Conservation (phyloP, 306 rosid species). For the Rosa lucieae region DNA sequence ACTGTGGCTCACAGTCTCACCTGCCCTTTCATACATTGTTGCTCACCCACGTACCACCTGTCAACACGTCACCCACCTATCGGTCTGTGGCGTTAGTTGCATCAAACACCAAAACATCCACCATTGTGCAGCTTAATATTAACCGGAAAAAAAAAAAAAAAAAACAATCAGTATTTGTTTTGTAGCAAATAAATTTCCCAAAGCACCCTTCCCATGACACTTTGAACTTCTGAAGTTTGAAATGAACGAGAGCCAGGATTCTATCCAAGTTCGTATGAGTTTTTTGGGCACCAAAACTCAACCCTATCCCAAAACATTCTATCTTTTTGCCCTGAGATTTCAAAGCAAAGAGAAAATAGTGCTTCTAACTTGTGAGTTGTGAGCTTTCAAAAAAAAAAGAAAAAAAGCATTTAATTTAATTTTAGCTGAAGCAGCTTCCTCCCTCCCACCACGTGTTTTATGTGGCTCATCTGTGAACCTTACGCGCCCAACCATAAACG, state of each 20-base stretch:
- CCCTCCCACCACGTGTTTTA: conserved; percentile 12
- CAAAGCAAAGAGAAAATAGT: neutral
- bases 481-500: neutral
- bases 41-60: neutral
- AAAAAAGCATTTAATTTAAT: neutral
- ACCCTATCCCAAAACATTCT: neutral
- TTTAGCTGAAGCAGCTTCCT: neutral
- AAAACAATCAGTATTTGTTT: neutral
- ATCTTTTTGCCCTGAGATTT: neutral
- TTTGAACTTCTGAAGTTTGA: neutral
- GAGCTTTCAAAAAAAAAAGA: neutral
- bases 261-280: neutral
- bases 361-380: too few relatives aligned
- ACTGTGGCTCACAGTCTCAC: neutral
- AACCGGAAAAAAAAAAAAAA: neutral
- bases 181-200: neutral
- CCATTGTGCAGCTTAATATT: neutral
- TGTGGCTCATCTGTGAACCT: conserved; percentile 8
- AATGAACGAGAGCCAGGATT: neutral
- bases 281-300: neutral
- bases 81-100: neutral
- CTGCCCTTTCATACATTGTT: neutral
- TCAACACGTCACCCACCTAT: neutral
- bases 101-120: neutral
- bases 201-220: neutral